phyloP scores from a whole-genome alignment of 768 basidiomycete genomes.

The Lactarius indigo region DNA sequence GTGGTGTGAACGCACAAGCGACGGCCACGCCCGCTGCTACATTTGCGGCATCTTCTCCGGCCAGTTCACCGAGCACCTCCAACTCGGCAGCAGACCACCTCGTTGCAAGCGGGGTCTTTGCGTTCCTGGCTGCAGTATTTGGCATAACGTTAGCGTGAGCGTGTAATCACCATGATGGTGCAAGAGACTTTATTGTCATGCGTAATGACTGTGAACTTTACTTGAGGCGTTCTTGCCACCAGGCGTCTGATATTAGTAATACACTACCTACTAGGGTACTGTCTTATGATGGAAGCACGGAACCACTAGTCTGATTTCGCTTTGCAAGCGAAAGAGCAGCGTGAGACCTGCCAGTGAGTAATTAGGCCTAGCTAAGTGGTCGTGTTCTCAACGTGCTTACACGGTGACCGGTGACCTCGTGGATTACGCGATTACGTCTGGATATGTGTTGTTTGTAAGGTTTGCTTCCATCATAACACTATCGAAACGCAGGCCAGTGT shows the following conservation, averaged over 20 bases:
- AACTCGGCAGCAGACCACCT: neutral
- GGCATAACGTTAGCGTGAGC: conserved; percentile 9
- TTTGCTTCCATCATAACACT: neutral
- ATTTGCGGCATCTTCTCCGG: neutral
- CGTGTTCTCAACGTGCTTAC: too few species aligned
- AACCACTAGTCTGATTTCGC: neutral
- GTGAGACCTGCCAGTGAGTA: too few species aligned
- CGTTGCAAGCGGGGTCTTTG: conserved; percentile 13
- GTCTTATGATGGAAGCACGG: neutral
- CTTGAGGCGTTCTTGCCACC: neutral
- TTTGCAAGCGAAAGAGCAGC: neutral
- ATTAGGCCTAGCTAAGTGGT: too few species aligned
- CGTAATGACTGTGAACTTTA: neutral
- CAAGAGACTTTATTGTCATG: neutral
- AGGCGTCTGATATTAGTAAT: neutral
- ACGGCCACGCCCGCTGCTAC: conserved; percentile 16
- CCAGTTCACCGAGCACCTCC: neutral
- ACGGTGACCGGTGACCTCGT: neutral
- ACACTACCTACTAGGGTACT: neutral
- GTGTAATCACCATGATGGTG: neutral
- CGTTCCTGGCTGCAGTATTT: conserved; percentile 2
- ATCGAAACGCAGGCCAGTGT: too few species aligned
- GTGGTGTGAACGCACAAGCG: conserved; percentile 34
- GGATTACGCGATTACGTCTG: neutral
- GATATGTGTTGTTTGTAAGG: neutral